Conservation (phyloP, 1,284 basidiomycete species). For the Malassezia equina region DNA sequence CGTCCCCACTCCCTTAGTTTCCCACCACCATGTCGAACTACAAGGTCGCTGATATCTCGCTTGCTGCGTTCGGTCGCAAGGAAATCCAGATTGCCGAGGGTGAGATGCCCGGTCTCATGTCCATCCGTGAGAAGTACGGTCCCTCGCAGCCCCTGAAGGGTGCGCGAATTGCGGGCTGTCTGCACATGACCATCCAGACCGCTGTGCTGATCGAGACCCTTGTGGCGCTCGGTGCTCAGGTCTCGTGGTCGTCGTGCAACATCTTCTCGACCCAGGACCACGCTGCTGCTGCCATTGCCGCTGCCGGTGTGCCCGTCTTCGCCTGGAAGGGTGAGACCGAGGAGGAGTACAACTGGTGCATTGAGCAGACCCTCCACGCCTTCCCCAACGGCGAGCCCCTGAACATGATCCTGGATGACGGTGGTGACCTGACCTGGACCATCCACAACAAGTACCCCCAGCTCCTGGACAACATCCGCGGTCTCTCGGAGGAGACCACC, state of each 20-base stretch:
- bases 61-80: conserved; percentile 93
- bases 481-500: conserved; percentile 97
- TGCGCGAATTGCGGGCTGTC: conserved; percentile 77
- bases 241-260: conserved; percentile 99
- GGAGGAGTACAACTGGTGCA: conserved; percentile 90
- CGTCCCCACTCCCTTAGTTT: neutral
- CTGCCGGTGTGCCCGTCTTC: conserved; percentile 93
- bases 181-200: conserved; percentile 80
- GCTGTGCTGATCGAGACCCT: conserved; percentile 52
- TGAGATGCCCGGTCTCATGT: conserved; percentile 48
- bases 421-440: conserved; percentile 87
- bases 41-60: conserved; percentile 67
- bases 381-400: conserved; percentile 68
- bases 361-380: conserved; percentile 83
- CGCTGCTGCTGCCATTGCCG: conserved; percentile 93
- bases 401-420: conserved; percentile 99
- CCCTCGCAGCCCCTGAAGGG: conserved; percentile 77
- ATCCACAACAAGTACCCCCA: conserved; percentile 72
- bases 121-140: conserved; percentile 58
- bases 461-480: conserved; percentile 53
- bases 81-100: conserved; percentile 90
- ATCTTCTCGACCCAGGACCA: conserved; percentile 99
- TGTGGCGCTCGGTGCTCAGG: conserved; percentile 85
- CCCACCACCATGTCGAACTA: conserved; percentile 30
- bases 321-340: conserved; percentile 99